Conservation (phyloP, 805 yeast species). For the Metschnikowia noctiluminum region DNA sequence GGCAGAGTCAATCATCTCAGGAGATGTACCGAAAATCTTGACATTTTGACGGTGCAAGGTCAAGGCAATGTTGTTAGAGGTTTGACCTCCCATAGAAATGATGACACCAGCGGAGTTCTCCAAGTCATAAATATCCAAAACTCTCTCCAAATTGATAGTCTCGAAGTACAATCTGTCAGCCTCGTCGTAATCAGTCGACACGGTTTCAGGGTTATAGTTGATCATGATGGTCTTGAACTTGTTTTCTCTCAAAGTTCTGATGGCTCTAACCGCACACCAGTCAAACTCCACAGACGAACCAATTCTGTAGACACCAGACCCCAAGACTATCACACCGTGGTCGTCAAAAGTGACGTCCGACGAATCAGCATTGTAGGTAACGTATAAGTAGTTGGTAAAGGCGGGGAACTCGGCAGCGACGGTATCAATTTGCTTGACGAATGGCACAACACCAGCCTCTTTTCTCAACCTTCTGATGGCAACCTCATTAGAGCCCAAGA, state of each 20-base stretch:
- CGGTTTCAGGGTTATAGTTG: constrained; percentile 98
- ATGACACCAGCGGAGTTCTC: constrained; percentile 90
- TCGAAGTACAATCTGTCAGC: constrained; percentile 96
- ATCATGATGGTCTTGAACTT: constrained; percentile 93
- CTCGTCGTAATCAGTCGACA: constrained; percentile 97
- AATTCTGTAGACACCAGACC: constrained; percentile 98
- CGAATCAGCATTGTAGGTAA: constrained; percentile 89
- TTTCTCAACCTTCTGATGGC: constrained; percentile 87
- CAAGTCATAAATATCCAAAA: constrained; percentile 88
- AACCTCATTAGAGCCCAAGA: constrained; percentile 84
- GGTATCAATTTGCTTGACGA: constrained; percentile 95
- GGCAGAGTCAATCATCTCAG: constrained; percentile 97
- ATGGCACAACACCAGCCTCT: constrained; percentile 83
- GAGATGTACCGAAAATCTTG: constrained; percentile 94
- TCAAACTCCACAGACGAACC: constrained; percentile 99
- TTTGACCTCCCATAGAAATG: constrained; percentile 98
- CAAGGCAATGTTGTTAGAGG: constrained; percentile 93
- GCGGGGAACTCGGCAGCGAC: constrained; percentile 99
- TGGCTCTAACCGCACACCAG: constrained; percentile 99
- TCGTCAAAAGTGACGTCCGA: constrained; percentile 88
- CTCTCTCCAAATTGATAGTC: constrained; percentile 90
- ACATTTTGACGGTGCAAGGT: constrained; percentile 88
- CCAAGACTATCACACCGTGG: constrained; percentile 91
- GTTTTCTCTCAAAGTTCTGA: constrained; percentile 83
- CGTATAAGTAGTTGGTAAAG: constrained; percentile 86